phyloP scores from a whole-genome alignment of 2,329 filamentous ascomycete species.

The Exophiala bonariae region DNA sequence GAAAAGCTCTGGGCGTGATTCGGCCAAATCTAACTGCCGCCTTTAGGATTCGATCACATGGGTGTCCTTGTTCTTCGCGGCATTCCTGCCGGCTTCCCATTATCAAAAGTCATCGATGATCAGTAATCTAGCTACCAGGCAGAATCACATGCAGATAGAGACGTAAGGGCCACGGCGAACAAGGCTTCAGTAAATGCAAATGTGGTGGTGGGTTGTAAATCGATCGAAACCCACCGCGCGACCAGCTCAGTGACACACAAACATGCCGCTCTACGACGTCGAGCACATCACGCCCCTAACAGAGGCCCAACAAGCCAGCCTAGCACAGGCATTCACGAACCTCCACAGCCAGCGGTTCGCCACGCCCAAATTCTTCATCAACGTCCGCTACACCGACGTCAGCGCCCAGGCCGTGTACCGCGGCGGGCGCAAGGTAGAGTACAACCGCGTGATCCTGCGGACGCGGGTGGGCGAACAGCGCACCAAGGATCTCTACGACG shows the following conservation, averaged over 20 bases:
- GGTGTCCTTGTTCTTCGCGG: too few relatives aligned
- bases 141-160: too few relatives aligned
- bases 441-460: constrained; percentile 17
- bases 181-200: too few relatives aligned
- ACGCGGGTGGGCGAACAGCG: constrained; percentile 14
- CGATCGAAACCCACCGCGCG: too few relatives aligned
- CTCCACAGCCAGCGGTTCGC: constrained; percentile 16
- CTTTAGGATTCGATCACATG: too few relatives aligned
- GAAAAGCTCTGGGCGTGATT: too few relatives aligned
- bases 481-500: constrained; percentile 17
- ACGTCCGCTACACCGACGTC: constrained; percentile 19
- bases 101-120: too few relatives aligned
- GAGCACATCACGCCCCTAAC: constrained; percentile 14
- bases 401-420: constrained; percentile 14
- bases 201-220: too few relatives aligned
- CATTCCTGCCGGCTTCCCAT: too few relatives aligned
- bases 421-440: constrained; percentile 10
- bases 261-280: constrained; percentile 21
- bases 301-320: constrained; percentile 9
- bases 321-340: constrained; percentile 14
- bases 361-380: constrained; percentile 15
- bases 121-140: too few relatives aligned
- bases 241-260: neutral
- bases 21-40: too few relatives aligned
- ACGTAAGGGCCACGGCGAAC: too few relatives aligned